These are phyloP conservation scores for Kazachstania psychrophila DNA, from an alignment of 805 yeast genomes.

Conservation along the genomic window DNA sequence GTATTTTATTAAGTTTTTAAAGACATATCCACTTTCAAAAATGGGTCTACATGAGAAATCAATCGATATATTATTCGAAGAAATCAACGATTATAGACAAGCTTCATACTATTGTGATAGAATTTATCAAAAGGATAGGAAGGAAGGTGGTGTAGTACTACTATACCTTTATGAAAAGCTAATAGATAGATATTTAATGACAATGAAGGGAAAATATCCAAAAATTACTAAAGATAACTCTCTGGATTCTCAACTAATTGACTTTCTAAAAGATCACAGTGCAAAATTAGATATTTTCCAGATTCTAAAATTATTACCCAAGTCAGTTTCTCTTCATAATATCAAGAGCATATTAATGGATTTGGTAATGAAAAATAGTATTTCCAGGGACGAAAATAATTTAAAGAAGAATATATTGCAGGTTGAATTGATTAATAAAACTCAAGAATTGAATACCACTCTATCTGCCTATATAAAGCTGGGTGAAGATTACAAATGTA, in stretches of 20 bases:
- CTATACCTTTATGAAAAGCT: slow-evolving; percentile 31
- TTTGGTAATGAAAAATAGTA: slow-evolving; percentile 36
- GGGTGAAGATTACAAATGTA: slow-evolving; percentile 43
- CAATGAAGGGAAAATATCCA: background rate
- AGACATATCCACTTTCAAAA: slow-evolving; percentile 49
- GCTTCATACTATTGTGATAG: slow-evolving; percentile 55
- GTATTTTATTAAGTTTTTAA: slow-evolving; percentile 16
- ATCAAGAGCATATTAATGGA: slow-evolving; percentile 39
- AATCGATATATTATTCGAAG: slow-evolving; percentile 49
- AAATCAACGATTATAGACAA: slow-evolving; percentile 44
- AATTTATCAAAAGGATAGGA: slow-evolving; percentile 33
- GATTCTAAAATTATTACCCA: slow-evolving; percentile 45
- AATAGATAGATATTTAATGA: slow-evolving; percentile 29
- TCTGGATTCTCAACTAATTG: background rate
- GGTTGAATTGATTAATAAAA: slow-evolving; percentile 41
- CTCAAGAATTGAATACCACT: slow-evolving; percentile 34
- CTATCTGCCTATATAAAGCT: slow-evolving; percentile 32
- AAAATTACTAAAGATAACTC: background rate
- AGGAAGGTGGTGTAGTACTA: slow-evolving; percentile 37
- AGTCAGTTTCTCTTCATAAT: slow-evolving; percentile 35
- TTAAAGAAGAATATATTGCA: slow-evolving; percentile 43
- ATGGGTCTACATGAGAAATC: slow-evolving; percentile 55
- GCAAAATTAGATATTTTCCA: slow-evolving; percentile 16
- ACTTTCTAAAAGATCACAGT: slow-evolving; percentile 23
- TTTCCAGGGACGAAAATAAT: slow-evolving; percentile 33